Base-by-base conservation (phyloP, 768 basidiomycete genomes). In the Phlebiopsis flavidoalba region DNA sequence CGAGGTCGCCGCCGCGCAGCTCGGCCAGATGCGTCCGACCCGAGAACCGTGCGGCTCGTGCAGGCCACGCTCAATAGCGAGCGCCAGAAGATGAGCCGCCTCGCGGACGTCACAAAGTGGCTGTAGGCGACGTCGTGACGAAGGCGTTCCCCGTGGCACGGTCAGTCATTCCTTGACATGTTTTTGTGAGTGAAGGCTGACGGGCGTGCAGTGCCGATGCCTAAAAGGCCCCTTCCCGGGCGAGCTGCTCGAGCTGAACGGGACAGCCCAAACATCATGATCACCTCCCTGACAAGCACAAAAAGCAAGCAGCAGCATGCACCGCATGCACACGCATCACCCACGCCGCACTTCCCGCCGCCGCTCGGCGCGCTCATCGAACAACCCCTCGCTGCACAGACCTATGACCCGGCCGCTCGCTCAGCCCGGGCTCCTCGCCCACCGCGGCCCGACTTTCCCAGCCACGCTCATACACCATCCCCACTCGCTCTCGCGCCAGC, bases 191-290 rank as follows among this genome's bases (percentile, higher is more conserved):
- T n/a, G 54, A 19, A n/a, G 19, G 21, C 50, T 49, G n/a, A 50
- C 37, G 54, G n/a, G n/a, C 17, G 24, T 45, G 10, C 52, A 74
- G 73, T 75, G 53, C 70, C 71, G 8, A 60, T 70, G 12, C 64
- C n/a, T n/a, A n/a, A n/a, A n/a, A n/a, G n/a, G n/a, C n/a, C n/a
- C 73, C 5, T 77, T 77, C 67, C 76, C 76, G 15, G 63, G 71
- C 6, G 87, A 88, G 59, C 72, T 88, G 2, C 65, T 86, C 8
- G 85, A 87, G 15, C 47, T 65, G 14, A 69, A 69, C 22, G 83
- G n/a, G n/a, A 83, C 7, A 71, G 78, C 57, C 88, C 89, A 8
- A 87, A 89, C 64, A 89, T 91, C 65, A 88, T 80, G 68, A 78
- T 92, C 65, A 91, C 87, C 3, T 85, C 86, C 0, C 87, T 89